Evolutionary conservation across 2,329 filamentous ascomycete genomes (phyloP).

Genomic region (Bipolaris victoriae): DNA sequence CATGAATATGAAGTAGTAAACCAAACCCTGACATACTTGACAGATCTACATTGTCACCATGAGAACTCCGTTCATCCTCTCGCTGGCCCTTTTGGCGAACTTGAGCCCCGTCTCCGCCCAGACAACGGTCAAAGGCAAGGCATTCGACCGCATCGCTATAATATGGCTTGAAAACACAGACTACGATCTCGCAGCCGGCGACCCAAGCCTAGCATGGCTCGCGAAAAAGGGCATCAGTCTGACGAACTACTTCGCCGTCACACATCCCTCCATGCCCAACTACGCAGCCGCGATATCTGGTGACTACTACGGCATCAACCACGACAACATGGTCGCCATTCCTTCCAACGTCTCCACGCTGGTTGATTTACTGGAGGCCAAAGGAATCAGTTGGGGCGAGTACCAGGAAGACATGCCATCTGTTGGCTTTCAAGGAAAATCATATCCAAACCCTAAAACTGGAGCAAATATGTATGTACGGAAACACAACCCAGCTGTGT

Average conservation of each 20-base stretch:
- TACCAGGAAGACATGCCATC: conserved; percentile 83
- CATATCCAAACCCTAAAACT: conserved; percentile 66
- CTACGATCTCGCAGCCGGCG: conserved; percentile 67
- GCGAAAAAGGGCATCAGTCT: conserved; percentile 68
- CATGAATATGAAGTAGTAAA: neutral
- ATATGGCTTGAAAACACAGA: conserved; percentile 81
- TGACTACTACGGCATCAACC: conserved; percentile 74
- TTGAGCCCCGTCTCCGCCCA: conserved; percentile 51
- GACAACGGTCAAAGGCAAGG: conserved; percentile 68
- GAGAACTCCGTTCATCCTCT: conserved; percentile 15
- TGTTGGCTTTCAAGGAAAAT: conserved; percentile 69
- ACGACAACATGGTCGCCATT: conserved; percentile 66
- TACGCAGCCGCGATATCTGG: conserved; percentile 72
- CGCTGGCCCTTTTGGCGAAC: conserved; percentile 20
- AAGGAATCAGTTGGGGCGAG: conserved; percentile 57
- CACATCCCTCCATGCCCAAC: conserved; percentile 76
- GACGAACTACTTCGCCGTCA: conserved; percentile 62
- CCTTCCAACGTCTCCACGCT: conserved; percentile 50
- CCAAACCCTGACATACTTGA: neutral
- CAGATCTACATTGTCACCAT: neutral
- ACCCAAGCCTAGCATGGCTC: conserved; percentile 66
- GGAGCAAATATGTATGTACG: conserved; percentile 78
- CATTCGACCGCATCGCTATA: conserved; percentile 73
- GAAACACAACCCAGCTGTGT: conserved; percentile 75
- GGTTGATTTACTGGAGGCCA: conserved; percentile 52